Percentiles rank a stretch among this genome's conserved stretches.
Evolutionary conservation across 139 green algal species (phyloP).

Genomic region (Tetratostichococcus sp.): DNA sequence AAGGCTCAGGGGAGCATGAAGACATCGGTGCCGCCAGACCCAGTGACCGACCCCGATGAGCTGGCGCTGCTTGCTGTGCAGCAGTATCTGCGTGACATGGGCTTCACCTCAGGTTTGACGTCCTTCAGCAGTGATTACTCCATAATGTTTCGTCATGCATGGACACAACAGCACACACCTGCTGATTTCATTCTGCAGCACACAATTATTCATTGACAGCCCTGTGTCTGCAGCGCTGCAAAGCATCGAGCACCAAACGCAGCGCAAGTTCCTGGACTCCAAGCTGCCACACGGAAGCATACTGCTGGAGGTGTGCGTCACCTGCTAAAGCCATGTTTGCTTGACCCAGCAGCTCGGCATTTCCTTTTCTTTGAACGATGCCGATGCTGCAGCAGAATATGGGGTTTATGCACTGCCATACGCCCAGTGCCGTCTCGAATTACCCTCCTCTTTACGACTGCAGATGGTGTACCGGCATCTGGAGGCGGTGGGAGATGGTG

Average conservation of each 20-base stretch:
- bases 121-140: too few relatives aligned
- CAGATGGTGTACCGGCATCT: constrained; percentile 44
- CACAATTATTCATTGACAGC: too few relatives aligned
- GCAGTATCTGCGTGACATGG: constrained; percentile 47
- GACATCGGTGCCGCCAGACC: neutral
- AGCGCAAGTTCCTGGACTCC: constrained; percentile 29
- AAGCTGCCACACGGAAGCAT: constrained; percentile 36
- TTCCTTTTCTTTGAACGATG: neutral
- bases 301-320: constrained; percentile 40
- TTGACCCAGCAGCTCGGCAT: too few relatives aligned
- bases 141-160: too few relatives aligned
- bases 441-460: too few relatives aligned
- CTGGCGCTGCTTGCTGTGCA: constrained; percentile 38
- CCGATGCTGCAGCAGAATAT: too few relatives aligned
- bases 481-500: constrained; percentile 12
- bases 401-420: too few relatives aligned
- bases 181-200: too few relatives aligned
- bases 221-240: constrained; percentile 48
- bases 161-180: too few relatives aligned
- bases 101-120: constrained; percentile 30
- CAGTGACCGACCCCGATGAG: constrained; percentile 29
- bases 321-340: too few relatives aligned
- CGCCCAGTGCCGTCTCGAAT: too few relatives aligned
- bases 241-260: constrained; percentile 36
- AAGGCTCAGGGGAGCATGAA: too few relatives aligned